These are phyloP conservation scores for Blastocystis sp. DNA, from an alignment of 352 stramenopile species.

Conservation along the genomic window DNA sequence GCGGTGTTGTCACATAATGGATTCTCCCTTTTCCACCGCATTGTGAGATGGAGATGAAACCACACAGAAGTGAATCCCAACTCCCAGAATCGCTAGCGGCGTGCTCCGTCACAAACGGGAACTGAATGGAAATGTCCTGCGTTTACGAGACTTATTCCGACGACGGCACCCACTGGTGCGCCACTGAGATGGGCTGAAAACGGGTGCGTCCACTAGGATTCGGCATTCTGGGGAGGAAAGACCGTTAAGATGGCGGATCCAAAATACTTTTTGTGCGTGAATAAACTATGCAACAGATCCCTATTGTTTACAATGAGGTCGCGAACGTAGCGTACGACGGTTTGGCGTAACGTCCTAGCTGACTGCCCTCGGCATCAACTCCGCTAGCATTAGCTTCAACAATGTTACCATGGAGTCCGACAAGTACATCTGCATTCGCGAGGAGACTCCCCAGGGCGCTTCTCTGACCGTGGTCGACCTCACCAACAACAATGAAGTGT, in stretches of 20 bases:
- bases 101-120: background rate
- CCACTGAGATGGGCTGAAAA: background rate
- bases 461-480: slow-evolving; percentile 80
- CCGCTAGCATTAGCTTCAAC: slow-evolving; percentile 86
- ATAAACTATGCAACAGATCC: slow-evolving; percentile 43
- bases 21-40: no score
- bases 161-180: slow-evolving; percentile 28
- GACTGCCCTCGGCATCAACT: slow-evolving; percentile 81
- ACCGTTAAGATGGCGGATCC: slow-evolving; percentile 46
- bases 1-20: no score
- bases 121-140: slow-evolving; percentile 9
- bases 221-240: background rate
- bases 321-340: slow-evolving; percentile 6
- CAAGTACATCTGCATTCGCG: slow-evolving; percentile 86
- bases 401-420: slow-evolving; percentile 86
- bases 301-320: slow-evolving; percentile 59
- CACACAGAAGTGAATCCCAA: no score
- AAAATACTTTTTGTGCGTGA: slow-evolving; percentile 30
- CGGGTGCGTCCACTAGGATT: background rate
- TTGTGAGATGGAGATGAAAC: no score
- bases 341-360: slow-evolving; percentile 73
- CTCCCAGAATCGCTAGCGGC: background rate
- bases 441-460: slow-evolving; percentile 80
- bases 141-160: slow-evolving; percentile 1
- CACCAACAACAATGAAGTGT: slow-evolving; percentile 77